Evolutionary conservation across 2,329 filamentous ascomycete species (phyloP), one percentile per base, ranked within the genome.

Genomic region (Mollisia scopiformis): DNA sequence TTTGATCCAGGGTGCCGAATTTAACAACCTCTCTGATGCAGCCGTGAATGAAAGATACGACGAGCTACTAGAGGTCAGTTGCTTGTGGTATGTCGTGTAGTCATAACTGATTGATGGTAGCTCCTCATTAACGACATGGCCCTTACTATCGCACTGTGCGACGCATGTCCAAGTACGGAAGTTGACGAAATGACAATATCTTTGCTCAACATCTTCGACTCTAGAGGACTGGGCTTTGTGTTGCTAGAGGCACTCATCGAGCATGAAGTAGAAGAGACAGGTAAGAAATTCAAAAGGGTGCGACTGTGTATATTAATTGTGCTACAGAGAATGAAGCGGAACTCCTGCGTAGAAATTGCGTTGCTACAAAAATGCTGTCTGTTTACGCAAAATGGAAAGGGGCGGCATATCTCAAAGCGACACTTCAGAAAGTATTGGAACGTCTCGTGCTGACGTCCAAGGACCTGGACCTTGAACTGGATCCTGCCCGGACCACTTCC

Each of bases 341-440:
- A 68, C 79, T 90, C 23, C 74, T 90, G 11, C 81, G 88, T n/a
- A 80, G 87, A 53, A 88, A 88, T 31, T 89, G 86, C 66, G 87
- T 90, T 1, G 85, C 86, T n/a, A 90, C 88, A 1, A 90, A 90
- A 71, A 88, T 90, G 82, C 79, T 90, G 2, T 89, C 88, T 0
- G 81, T 89, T 7, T 90, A 89, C 67, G 87, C 87, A 5, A 90
- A 88, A 69, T 90, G 88, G 88, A 90, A 89, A 74, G 88, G 88
- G 13, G 77, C 81, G 16, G 73, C 79, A 3, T 90, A 90, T 69
- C 79, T 90, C 35, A 85, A 84, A 66, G 77, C 79, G 14, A 90
- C 88, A 1, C 76, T 90, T 10, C 86, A 88, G 66, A 88, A 88
- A 68, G 86, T 90, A 2, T 75, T 90, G 1, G 86, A 89, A 70